Evolutionary conservation across 2,329 filamentous ascomycete genomes (phyloP).

Genomic region (Graphilbum ipis-grandicollis): DNA sequence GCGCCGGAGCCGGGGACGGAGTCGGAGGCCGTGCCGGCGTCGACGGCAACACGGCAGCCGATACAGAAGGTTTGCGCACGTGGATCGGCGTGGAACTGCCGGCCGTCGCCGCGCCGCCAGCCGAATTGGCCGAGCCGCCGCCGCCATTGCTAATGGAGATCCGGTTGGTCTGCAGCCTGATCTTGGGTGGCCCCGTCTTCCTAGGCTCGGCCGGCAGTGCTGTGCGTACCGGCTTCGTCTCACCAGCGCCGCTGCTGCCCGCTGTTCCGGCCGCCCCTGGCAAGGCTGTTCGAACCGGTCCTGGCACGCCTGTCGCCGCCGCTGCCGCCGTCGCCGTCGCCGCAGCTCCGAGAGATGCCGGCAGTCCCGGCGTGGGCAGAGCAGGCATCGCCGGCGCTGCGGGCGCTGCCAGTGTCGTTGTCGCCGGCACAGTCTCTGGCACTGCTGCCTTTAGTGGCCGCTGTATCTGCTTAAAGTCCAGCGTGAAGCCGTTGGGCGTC

Average conservation of each 20-base stretch:
- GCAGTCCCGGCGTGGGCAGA: too few relatives aligned
- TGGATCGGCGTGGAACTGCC: conserved; percentile 1
- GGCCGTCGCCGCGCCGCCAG: neutral
- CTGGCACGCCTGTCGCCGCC: too few relatives aligned
- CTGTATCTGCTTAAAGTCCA: conserved; percentile 9
- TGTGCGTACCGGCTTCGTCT: conserved; percentile 1
- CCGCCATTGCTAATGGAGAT: conserved; percentile 1
- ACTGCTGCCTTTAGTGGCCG: conserved; percentile 4
- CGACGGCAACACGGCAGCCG: neutral
- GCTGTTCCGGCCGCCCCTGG: neutral
- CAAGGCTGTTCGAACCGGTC: too few relatives aligned
- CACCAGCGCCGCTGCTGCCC: neutral
- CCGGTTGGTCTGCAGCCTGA: conserved; percentile 9
- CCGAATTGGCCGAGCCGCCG: neutral
- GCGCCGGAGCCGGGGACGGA: neutral
- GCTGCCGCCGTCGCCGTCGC: too few relatives aligned
- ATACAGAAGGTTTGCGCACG: conserved; percentile 11
- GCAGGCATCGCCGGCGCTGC: too few relatives aligned
- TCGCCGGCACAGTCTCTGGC: too few relatives aligned
- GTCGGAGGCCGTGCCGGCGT: conserved; percentile 2
- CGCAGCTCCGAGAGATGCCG: too few relatives aligned
- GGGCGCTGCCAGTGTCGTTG: too few relatives aligned
- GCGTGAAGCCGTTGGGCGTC: conserved; percentile 2
- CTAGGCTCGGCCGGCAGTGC: conserved; percentile 6
- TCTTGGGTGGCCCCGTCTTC: conserved; percentile 6